Percentiles rank a stretch among this genome's conserved stretches.
These are phyloP conservation scores for Trichoderma endophyticum DNA, from an alignment of 2,329 filamentous ascomycete genomes.

Conservation along the genomic window DNA sequence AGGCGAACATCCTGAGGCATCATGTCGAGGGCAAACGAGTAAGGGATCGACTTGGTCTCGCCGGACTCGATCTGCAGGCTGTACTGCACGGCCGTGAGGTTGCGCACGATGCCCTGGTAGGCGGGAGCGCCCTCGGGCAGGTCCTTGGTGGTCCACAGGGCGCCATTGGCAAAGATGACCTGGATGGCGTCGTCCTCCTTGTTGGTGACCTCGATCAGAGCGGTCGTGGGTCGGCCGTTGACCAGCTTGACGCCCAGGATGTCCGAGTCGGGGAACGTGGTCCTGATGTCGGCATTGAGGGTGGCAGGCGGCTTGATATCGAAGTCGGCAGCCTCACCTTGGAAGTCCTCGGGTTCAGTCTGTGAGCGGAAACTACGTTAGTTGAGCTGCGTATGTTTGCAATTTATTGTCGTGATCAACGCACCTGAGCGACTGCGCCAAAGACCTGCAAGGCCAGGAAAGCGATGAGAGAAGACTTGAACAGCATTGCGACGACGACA, in stretches of 20 bases:
- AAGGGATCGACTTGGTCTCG: constrained; percentile 72
- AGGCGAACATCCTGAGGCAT: constrained; percentile 85
- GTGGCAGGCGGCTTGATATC: constrained; percentile 20
- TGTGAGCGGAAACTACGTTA: neutral
- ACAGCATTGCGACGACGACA: constrained; percentile 57
- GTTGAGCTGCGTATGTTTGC: neutral
- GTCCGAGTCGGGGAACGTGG: constrained; percentile 67
- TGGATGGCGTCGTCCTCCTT: constrained; percentile 72
- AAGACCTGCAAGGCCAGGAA: constrained; percentile 68
- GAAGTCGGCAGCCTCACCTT: neutral
- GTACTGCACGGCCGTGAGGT: constrained; percentile 77
- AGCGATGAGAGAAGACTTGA: constrained; percentile 69
- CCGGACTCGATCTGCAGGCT: constrained; percentile 71
- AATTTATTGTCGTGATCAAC: constrained; percentile 26
- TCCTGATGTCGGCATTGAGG: constrained; percentile 62
- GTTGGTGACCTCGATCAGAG: constrained; percentile 80
- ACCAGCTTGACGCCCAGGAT: constrained; percentile 94
- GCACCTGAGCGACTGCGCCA: constrained; percentile 61
- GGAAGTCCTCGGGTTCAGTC: neutral
- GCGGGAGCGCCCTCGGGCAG: constrained; percentile 45
- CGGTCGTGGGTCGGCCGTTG: constrained; percentile 83
- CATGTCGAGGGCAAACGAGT: constrained; percentile 85
- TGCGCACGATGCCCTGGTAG: constrained; percentile 65
- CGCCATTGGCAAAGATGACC: constrained; percentile 73
- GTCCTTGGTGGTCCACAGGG: constrained; percentile 58